A percentile compares a stretch with the other conserved stretches of the same genome.
Conservation (phyloP, 768 basidiomycete species). For the Hemileccinum rubropunctum region DNA sequence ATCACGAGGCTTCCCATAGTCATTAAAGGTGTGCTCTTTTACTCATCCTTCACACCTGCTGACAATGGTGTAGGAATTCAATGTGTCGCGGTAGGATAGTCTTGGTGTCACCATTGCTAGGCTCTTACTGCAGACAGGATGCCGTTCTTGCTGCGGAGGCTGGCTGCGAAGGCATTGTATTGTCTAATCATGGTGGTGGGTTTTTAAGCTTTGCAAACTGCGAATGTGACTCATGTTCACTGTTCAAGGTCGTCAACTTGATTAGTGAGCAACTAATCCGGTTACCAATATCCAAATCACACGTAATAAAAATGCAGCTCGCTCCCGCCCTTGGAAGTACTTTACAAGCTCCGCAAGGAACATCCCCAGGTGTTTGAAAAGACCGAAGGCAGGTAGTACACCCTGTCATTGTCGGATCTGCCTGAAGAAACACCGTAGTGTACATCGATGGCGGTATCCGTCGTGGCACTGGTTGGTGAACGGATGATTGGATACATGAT, state of each 20-base stretch:
- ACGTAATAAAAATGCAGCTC: slow-evolving; percentile 45
- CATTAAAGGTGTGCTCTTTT: slow-evolving; percentile 54
- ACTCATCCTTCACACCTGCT: not conserved
- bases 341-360: slow-evolving; percentile 68
- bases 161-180: slow-evolving; percentile 82
- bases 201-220: not conserved
- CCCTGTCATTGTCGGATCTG: not conserved
- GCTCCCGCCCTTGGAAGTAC: slow-evolving; percentile 73
- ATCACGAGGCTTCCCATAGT: slow-evolving; percentile 69
- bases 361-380: slow-evolving; percentile 73
- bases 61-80: slow-evolving; percentile 53
- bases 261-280: slow-evolving; percentile 51
- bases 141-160: slow-evolving; percentile 80
- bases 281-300: not conserved
- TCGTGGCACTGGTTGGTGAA: slow-evolving; percentile 67
- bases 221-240: not conserved
- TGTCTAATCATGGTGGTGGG: slow-evolving; percentile 89
- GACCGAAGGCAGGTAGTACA: slow-evolving; percentile 52
- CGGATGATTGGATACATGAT: not conserved
- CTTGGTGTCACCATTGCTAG: not conserved
- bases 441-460: slow-evolving; percentile 80
- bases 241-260: slow-evolving; percentile 64
- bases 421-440: slow-evolving; percentile 41
- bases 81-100: slow-evolving; percentile 54
- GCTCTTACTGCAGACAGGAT: slow-evolving; percentile 49